Conservation (phyloP, 805 yeast species). For the Yamadazyma sp. region DNA sequence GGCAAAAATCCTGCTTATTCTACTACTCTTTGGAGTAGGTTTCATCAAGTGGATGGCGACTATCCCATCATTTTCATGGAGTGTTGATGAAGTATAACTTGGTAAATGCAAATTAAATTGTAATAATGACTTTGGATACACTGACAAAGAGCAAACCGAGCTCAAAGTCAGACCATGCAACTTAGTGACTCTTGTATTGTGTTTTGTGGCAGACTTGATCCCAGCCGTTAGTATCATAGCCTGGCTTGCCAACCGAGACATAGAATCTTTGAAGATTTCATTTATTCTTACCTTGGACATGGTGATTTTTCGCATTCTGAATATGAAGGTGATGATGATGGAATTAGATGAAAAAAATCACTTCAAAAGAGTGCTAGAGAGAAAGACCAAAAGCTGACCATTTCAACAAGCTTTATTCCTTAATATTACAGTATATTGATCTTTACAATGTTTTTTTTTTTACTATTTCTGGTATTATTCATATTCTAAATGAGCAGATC, state of each 20-base stretch:
- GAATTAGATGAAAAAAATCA: too few relatives aligned
- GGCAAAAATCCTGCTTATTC: constrained; percentile 63
- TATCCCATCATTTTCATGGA: constrained; percentile 50
- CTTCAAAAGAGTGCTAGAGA: too few relatives aligned
- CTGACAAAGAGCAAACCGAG: constrained; percentile 78
- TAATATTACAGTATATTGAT: too few relatives aligned
- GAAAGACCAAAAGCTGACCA: too few relatives aligned
- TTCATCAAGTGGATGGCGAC: constrained; percentile 77
- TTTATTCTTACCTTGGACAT: too few relatives aligned
- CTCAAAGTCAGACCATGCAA: constrained; percentile 81
- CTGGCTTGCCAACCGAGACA: constrained; percentile 38
- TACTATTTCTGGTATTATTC: too few relatives aligned
- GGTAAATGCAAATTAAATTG: constrained; percentile 89
- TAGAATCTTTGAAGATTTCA: constrained; percentile 24
- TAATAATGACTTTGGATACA: constrained; percentile 71
- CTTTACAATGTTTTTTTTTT: too few relatives aligned
- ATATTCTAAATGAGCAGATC: too few relatives aligned
- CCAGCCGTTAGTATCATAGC: constrained; percentile 45
- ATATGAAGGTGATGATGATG: too few relatives aligned
- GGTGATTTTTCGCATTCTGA: too few relatives aligned
- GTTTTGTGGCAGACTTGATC: constrained; percentile 10
- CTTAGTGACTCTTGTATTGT: neutral
- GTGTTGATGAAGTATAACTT: constrained; percentile 67
- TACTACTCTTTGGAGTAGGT: constrained; percentile 54
- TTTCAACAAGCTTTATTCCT: too few relatives aligned